Evolutionary conservation across 768 basidiomycete species (phyloP).

Genomic region (Vararia minispora): DNA sequence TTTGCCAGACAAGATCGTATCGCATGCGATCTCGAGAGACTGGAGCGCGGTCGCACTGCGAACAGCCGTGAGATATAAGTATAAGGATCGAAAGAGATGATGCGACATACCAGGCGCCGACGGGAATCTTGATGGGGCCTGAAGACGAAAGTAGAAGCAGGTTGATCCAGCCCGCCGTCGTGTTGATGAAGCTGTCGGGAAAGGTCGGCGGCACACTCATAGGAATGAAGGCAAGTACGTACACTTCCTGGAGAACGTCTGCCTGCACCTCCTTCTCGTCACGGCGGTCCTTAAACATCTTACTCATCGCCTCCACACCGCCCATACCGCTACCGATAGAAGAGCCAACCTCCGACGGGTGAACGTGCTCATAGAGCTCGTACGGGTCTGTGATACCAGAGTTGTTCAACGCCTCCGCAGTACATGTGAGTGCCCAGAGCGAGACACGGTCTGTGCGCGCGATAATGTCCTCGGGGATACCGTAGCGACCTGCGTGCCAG

Average conservation of each 20-base stretch:
- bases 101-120: conserved; percentile 81
- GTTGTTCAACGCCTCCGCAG: conserved; percentile 91
- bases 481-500: conserved; percentile 93
- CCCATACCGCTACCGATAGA: conserved; percentile 97
- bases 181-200: conserved; percentile 84
- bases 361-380: conserved; percentile 92
- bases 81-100: neutral
- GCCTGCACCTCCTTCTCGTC: conserved; percentile 98
- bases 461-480: conserved; percentile 93
- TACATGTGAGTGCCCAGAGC: conserved; percentile 90
- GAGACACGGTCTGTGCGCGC: conserved; percentile 88
- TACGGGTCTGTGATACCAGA: conserved; percentile 98
- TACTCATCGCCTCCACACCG: conserved; percentile 77
- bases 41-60: conserved; percentile 89
- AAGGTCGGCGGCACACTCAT: neutral
- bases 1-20: conserved; percentile 88
- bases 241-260: conserved; percentile 98
- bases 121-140: conserved; percentile 98
- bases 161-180: conserved; percentile 97
- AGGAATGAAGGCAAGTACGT: conserved; percentile 21
- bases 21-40: conserved; percentile 96
- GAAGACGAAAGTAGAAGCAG: conserved; percentile 88
- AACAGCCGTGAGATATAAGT: conserved; percentile 2
- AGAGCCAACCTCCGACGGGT: conserved; percentile 94
- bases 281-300: conserved; percentile 99